Evolutionary conservation across 1,284 basidiomycete species (phyloP).

Genomic region (Pseudozyma thailandica): DNA sequence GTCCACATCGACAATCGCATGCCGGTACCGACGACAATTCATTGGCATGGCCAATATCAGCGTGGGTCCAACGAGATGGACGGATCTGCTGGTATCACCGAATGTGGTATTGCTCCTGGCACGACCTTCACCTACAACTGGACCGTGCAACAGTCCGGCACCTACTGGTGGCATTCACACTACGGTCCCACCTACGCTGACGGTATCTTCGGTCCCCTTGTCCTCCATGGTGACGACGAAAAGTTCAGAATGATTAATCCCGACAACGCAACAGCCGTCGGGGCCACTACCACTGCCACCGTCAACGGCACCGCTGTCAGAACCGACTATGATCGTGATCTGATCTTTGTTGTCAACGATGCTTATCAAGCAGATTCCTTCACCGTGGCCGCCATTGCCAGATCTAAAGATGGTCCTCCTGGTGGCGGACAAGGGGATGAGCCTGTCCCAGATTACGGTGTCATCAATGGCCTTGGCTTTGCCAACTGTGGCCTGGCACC

Average conservation of each 20-base stretch:
- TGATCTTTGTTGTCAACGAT: constrained; percentile 55
- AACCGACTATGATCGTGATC: constrained; percentile 59
- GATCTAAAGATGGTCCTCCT: constrained; percentile 36
- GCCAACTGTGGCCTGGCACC: constrained; percentile 64
- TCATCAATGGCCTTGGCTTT: constrained; percentile 71
- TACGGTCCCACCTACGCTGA: constrained; percentile 57
- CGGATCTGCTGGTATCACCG: constrained; percentile 58
- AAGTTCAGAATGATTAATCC: constrained; percentile 34
- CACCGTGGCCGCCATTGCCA: constrained; percentile 54
- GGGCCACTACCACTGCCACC: constrained; percentile 7
- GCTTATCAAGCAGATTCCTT: constrained; percentile 52
- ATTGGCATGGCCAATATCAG: constrained; percentile 66
- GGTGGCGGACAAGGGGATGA: constrained; percentile 52
- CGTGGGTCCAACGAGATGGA: constrained; percentile 59
- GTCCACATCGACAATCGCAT: constrained; percentile 56
- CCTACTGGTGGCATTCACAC: constrained; percentile 70
- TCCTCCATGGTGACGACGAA: constrained; percentile 65
- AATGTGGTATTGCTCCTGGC: constrained; percentile 63
- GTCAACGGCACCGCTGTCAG: constrained; percentile 34
- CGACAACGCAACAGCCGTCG: constrained; percentile 10
- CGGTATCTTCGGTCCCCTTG: constrained; percentile 62
- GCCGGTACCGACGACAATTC: constrained; percentile 40
- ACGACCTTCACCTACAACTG: constrained; percentile 53
- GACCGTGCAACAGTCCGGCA: constrained; percentile 67
- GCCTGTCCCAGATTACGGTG: constrained; percentile 69